Percentiles rank a stretch among this genome's conserved stretches.
These are phyloP conservation scores for Lactarius trivialis DNA, from an alignment of 768 basidiomycete species.

Conservation along the genomic window DNA sequence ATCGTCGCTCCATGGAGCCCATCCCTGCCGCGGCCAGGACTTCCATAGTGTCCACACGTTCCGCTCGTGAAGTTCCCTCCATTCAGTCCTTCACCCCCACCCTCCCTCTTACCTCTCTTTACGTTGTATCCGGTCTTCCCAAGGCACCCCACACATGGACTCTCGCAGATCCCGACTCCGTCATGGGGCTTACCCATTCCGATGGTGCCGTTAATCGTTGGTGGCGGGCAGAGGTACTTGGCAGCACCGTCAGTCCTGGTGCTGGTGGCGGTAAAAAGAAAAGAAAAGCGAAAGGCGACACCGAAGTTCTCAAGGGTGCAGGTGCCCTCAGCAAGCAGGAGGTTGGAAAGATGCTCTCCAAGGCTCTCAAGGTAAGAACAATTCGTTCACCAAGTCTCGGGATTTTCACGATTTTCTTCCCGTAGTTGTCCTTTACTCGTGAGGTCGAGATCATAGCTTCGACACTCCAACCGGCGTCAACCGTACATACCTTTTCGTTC, in stretches of 20 bases:
- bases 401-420: not conserved
- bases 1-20: conserved; percentile 77
- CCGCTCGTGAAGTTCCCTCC: conserved; percentile 49
- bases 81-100: conserved; percentile 61
- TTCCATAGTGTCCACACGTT: conserved; percentile 73
- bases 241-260: conserved; percentile 79
- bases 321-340: conserved; percentile 81
- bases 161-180: conserved; percentile 76
- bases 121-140: conserved; percentile 82
- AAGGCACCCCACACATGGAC: conserved; percentile 90
- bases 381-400: not conserved
- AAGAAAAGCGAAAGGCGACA: conserved; percentile 56
- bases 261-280: conserved; percentile 69
- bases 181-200: conserved; percentile 72
- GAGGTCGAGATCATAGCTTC: conserved; percentile 94
- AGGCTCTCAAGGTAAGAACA: conserved; percentile 71
- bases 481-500: conserved; percentile 89
- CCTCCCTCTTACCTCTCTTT: conserved; percentile 73
- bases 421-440: conserved; percentile 83
- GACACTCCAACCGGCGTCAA: conserved; percentile 89
- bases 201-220: conserved; percentile 83
- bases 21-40: conserved; percentile 71
- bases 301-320: conserved; percentile 62
- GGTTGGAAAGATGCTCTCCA: conserved; percentile 84
- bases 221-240: conserved; percentile 90